A percentile compares a stretch with the other conserved stretches of the same genome.
Evolutionary conservation across 495 filamentous ascomycete genomes (phyloP).

Genomic region (Thozetella sp.): DNA sequence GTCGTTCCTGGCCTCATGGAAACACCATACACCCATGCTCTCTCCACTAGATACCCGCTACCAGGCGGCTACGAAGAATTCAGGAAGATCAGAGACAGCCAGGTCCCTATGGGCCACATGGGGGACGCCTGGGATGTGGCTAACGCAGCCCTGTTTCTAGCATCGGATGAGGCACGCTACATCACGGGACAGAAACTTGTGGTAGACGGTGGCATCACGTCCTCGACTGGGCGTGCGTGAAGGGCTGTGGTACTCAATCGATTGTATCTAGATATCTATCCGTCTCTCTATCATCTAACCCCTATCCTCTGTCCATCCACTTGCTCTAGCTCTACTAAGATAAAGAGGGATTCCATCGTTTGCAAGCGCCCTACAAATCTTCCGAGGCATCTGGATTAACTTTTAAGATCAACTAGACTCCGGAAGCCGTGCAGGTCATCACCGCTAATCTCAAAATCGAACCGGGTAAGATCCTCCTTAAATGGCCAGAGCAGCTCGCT

Average conservation of each 20-base stretch:
- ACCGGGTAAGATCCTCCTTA: constrained; percentile 48
- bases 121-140: constrained; percentile 46
- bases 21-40: constrained; percentile 26
- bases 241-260: no score
- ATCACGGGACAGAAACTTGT: constrained; percentile 38
- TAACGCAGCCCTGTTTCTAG: constrained; percentile 43
- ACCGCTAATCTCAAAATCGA: constrained; percentile 49
- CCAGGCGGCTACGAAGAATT: constrained; percentile 21
- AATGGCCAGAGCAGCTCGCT: constrained; percentile 45
- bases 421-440: constrained; percentile 32
- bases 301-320: no score
- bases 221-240: constrained; percentile 4
- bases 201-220: constrained; percentile 38
- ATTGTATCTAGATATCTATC: no score
- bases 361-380: no score
- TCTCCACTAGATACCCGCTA: neutral
- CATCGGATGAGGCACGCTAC: constrained; percentile 44
- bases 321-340: no score
- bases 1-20: constrained; percentile 53
- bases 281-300: no score
- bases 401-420: no score
- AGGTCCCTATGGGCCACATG: constrained; percentile 24
- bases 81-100: constrained; percentile 37
- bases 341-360: no score
- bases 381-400: no score